phyloP scores from a whole-genome alignment of 2,329 filamentous ascomycete genomes.

The Boeremia exigua region DNA sequence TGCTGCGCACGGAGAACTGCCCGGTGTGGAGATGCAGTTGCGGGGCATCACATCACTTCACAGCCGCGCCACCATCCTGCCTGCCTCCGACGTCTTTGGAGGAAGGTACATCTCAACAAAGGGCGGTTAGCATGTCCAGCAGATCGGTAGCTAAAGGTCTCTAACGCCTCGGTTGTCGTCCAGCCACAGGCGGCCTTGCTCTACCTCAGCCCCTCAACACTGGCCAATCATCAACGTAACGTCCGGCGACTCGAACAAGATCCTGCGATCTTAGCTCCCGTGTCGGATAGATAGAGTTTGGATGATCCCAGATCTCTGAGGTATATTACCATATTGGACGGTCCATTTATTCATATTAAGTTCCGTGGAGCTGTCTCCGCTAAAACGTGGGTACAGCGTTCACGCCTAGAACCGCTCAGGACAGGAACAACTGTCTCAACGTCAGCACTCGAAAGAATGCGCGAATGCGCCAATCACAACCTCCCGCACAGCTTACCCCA shows the following conservation, averaged over 20 bases:
- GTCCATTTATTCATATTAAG: conserved; percentile 20
- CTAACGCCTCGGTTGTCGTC: neutral
- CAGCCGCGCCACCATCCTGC: conserved; percentile 16
- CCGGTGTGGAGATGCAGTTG: conserved; percentile 20
- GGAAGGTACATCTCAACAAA: conserved; percentile 10
- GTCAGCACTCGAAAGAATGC: conserved; percentile 30
- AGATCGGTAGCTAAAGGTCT: neutral
- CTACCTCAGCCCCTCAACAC: conserved; percentile 7
- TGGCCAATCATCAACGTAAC: conserved; percentile 22
- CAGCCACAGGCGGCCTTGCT: conserved; percentile 8
- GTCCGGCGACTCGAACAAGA: conserved; percentile 25
- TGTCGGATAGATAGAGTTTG: conserved; percentile 42
- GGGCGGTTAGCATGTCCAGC: neutral
- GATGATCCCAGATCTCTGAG: conserved; percentile 28
- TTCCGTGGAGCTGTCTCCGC: conserved; percentile 18
- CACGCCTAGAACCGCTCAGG: conserved; percentile 33
- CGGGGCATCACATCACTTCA: conserved; percentile 27
- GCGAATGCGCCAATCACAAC: conserved; percentile 25
- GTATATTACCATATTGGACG: conserved; percentile 21
- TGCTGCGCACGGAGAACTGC: conserved; percentile 22
- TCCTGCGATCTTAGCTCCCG: conserved; percentile 44
- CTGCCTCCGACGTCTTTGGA: neutral
- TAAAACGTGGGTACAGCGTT: conserved; percentile 8
- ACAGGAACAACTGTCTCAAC: conserved; percentile 31
- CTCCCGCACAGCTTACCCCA: conserved; percentile 19